These are phyloP conservation scores for Cordyceps farinosa DNA, from an alignment of 2,329 filamentous ascomycete species.

Conservation along the genomic window DNA sequence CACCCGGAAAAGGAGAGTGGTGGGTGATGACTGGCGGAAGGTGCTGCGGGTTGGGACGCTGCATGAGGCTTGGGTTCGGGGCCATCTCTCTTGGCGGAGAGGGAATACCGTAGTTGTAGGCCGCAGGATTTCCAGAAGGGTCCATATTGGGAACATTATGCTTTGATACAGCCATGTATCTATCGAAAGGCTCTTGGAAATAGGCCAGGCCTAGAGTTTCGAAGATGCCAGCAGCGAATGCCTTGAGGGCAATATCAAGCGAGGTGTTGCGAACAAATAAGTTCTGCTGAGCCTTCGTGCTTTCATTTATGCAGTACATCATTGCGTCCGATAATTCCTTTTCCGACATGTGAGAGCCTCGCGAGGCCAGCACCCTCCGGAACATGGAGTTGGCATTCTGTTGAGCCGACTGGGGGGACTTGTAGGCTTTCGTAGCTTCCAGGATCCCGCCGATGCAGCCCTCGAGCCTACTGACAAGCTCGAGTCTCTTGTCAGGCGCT, in stretches of 20 bases:
- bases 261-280: conserved; percentile 5
- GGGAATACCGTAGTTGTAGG: background rate
- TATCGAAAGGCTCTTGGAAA: conserved; percentile 4
- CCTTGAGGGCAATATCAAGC: conserved; percentile 7
- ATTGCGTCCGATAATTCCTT: conserved; percentile 10
- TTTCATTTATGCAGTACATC: conserved; percentile 15
- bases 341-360: background rate
- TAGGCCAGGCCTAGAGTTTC: conserved; percentile 3
- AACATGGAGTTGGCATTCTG: conserved; percentile 15
- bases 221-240: background rate
- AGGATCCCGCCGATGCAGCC: background rate
- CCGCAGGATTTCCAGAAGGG: background rate
- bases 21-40: background rate
- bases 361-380: conserved; percentile 10
- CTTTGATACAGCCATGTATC: background rate
- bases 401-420: background rate
- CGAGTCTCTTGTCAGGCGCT: background rate
- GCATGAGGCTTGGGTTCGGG: background rate
- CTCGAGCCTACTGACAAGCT: conserved; percentile 2
- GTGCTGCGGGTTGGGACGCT: background rate
- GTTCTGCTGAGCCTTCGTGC: conserved; percentile 4
- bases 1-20: background rate
- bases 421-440: conserved; percentile 2
- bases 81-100: conserved; percentile 10
- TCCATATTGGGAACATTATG: background rate